These are phyloP conservation scores for Penicillium sp. DNA, from an alignment of 2,329 filamentous ascomycete species.

Conservation along the genomic window DNA sequence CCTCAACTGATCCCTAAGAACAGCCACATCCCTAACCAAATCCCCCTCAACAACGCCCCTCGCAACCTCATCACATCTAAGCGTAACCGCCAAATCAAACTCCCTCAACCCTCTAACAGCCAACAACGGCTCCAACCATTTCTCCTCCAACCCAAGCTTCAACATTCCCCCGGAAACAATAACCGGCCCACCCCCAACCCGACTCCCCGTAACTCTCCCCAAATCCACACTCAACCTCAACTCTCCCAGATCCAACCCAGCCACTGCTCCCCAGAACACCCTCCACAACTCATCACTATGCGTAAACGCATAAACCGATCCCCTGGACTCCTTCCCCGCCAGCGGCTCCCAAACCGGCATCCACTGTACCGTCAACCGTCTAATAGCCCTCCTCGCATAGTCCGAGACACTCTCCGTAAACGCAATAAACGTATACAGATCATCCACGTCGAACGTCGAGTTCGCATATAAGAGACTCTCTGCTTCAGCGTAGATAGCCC, in stretches of 20 bases:
- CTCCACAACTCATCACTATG: conserved; percentile 35
- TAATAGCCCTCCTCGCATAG: conserved; percentile 16
- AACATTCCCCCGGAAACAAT: conserved; percentile 23
- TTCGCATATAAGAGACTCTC: conserved; percentile 26
- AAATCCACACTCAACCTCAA: conserved; percentile 29
- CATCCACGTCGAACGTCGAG: conserved; percentile 34
- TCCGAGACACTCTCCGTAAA: conserved; percentile 26
- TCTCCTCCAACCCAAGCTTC: conserved; percentile 23
- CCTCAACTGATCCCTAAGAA: conserved; percentile 25
- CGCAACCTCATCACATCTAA: conserved; percentile 28
- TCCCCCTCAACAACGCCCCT: conserved; percentile 26
- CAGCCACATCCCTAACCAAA: conserved; percentile 24
- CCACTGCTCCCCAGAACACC: conserved; percentile 28
- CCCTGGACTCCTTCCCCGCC: conserved; percentile 25
- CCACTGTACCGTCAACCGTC: conserved; percentile 30
- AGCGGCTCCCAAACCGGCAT: conserved; percentile 35
- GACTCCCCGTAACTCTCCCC: conserved; percentile 26
- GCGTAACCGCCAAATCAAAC: conserved; percentile 35
- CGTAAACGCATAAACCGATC: conserved; percentile 35
- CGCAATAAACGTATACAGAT: conserved; percentile 35
- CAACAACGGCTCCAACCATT: conserved; percentile 30
- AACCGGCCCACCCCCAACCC: conserved; percentile 7
- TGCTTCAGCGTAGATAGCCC: conserved; percentile 34
- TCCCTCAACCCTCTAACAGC: conserved; percentile 24
- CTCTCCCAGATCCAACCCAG: conserved; percentile 18